Conservation (phyloP, 1,139 yeast species). For the Sugiyamaella grinbergsii region DNA sequence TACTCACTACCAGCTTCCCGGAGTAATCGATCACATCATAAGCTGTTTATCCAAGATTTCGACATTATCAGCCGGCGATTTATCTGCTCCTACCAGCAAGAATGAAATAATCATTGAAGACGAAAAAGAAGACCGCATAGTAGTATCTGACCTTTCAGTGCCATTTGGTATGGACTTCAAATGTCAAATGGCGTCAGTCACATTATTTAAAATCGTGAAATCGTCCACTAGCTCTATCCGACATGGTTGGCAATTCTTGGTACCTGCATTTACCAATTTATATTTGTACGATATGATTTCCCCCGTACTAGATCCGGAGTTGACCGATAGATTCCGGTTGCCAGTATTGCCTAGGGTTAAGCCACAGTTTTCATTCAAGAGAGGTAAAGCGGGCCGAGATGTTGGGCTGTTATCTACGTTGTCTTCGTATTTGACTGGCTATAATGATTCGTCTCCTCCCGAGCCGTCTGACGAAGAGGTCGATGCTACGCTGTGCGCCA, state of each 20-base stretch:
- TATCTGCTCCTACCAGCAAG: slow-evolving; percentile 40
- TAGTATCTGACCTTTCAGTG: slow-evolving; percentile 80
- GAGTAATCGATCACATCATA: slow-evolving; percentile 65
- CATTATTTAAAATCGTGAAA: slow-evolving; percentile 73
- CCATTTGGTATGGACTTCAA: slow-evolving; percentile 88
- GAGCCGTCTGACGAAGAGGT: slow-evolving; percentile 94
- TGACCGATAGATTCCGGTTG: slow-evolving; percentile 20
- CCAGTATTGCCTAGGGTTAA: slow-evolving; percentile 58
- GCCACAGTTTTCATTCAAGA: slow-evolving; percentile 65
- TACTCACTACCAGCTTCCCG: slow-evolving; percentile 57
- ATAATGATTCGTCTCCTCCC: slow-evolving; percentile 79
- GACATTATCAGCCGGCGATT: slow-evolving; percentile 47
- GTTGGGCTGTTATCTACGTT: slow-evolving; percentile 82
- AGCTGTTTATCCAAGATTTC: slow-evolving; percentile 64
- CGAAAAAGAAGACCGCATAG: slow-evolving; percentile 50
- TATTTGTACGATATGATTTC: slow-evolving; percentile 69
- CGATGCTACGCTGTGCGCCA: slow-evolving; percentile 77
- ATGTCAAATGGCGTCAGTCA: slow-evolving; percentile 86
- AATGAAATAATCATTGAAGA: slow-evolving; percentile 50
- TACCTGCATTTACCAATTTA: slow-evolving; percentile 62
- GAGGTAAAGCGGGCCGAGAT: slow-evolving; percentile 64
- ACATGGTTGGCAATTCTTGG: slow-evolving; percentile 61
- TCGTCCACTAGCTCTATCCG: slow-evolving; percentile 52
- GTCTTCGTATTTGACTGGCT: slow-evolving; percentile 87
- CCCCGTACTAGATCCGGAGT: slow-evolving; percentile 16